Conservation (phyloP, 148 eudicot genomes). For the Cornus controversa region DNA sequence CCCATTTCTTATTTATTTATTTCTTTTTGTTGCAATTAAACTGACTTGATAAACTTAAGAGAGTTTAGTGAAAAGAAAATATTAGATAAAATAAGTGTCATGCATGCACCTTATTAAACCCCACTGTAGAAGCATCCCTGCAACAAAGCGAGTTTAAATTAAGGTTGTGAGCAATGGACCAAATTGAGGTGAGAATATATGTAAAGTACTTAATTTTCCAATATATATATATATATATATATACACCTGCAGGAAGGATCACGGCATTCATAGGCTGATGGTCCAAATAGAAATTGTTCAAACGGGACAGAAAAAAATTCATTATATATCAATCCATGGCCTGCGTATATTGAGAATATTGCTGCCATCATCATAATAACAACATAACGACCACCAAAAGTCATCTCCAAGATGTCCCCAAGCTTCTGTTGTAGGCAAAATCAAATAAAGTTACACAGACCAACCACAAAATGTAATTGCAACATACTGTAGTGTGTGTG, state of each 20-base stretch:
- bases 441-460: background rate
- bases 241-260: slow-evolving; percentile 81
- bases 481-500: no score
- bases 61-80: no score
- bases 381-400: slow-evolving; percentile 86
- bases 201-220: slow-evolving; percentile 11
- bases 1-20: no score
- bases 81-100: slow-evolving; percentile 65
- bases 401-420: slow-evolving; percentile 91
- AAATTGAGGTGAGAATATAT: no score
- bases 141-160: slow-evolving; percentile 16
- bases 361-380: slow-evolving; percentile 90
- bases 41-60: no score
- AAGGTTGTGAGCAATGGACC: background rate
- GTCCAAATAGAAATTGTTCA: slow-evolving; percentile 76
- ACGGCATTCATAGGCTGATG: slow-evolving; percentile 79
- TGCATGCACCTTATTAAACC: slow-evolving; percentile 70
- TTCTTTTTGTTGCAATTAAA: no score
- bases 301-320: slow-evolving; percentile 94
- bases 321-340: slow-evolving; percentile 73
- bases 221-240: no score
- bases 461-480: background rate
- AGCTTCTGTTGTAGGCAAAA: slow-evolving; percentile 62
- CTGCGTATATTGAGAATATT: slow-evolving; percentile 88
- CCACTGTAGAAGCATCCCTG: slow-evolving; percentile 76